These are phyloP conservation scores for Arabidopsis arenosa DNA, from an alignment of 345 rosid genomes.

Conservation along the genomic window DNA sequence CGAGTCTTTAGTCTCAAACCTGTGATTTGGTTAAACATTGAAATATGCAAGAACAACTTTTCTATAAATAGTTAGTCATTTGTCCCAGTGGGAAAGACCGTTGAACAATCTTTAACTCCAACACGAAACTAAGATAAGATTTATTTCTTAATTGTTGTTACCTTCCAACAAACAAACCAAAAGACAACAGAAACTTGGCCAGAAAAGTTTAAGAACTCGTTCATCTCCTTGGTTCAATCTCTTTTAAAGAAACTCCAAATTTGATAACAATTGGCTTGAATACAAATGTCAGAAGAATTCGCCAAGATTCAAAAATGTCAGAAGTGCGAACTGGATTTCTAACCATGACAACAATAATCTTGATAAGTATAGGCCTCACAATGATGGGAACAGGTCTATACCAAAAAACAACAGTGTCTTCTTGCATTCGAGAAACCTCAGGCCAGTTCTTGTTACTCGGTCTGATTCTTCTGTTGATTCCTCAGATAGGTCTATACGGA, in stretches of 20 bases:
- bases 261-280: background rate
- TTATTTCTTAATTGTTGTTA: background rate
- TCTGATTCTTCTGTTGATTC: constrained; percentile 20
- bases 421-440: constrained; percentile 24
- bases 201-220: background rate
- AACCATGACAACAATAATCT: constrained; percentile 27
- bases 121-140: background rate
- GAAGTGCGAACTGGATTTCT: constrained; percentile 20
- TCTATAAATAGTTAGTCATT: background rate
- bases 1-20: background rate
- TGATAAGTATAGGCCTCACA: constrained; percentile 26
- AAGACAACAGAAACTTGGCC: background rate
- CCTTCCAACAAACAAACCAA: constrained; percentile 6
- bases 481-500: constrained; percentile 31
- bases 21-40: background rate
- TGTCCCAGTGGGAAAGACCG: background rate
- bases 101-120: background rate
- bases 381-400: constrained; percentile 36
- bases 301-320: background rate
- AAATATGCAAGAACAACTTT: background rate
- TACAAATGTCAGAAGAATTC: background rate
- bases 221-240: background rate
- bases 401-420: constrained; percentile 16
- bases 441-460: constrained; percentile 13
- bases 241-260: background rate